Evolutionary conservation across 768 basidiomycete genomes (phyloP).

Genomic region (Leccinum arenicola): DNA sequence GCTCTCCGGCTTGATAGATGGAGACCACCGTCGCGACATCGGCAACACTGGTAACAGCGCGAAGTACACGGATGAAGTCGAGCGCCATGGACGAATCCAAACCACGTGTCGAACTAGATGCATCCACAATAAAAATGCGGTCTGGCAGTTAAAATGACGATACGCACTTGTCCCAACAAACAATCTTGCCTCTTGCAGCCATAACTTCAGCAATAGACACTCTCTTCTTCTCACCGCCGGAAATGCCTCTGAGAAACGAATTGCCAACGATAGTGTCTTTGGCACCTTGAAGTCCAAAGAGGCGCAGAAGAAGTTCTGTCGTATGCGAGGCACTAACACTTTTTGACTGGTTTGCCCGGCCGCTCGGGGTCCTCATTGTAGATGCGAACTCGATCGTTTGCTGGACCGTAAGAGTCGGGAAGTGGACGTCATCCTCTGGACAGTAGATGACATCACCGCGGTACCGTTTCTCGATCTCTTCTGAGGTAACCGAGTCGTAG

Average conservation of each 20-base stretch:
- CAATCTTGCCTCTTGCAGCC: slow-evolving; percentile 57
- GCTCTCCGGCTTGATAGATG: slow-evolving; percentile 64
- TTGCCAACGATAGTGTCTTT: slow-evolving; percentile 76
- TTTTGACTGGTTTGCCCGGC: slow-evolving; percentile 24
- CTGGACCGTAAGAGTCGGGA: slow-evolving; percentile 40
- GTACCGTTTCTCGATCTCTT: slow-evolving; percentile 45
- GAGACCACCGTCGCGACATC: too few species aligned
- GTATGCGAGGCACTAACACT: slow-evolving; percentile 24
- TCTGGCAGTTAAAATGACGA: too few species aligned
- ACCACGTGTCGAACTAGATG: too few species aligned
- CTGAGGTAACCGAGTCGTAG: slow-evolving; percentile 44
- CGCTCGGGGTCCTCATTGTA: slow-evolving; percentile 43
- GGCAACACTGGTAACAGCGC: too few species aligned
- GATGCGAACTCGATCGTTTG: slow-evolving; percentile 53
- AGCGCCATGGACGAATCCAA: too few species aligned
- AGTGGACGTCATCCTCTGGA: slow-evolving; percentile 24
- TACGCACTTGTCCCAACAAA: slow-evolving; percentile 41
- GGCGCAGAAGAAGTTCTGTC: slow-evolving; percentile 55
- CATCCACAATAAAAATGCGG: too few species aligned
- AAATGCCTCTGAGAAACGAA: slow-evolving; percentile 70
- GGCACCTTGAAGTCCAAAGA: slow-evolving; percentile 76
- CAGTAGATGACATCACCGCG: slow-evolving; percentile 46
- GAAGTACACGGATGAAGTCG: too few species aligned
- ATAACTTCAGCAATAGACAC: slow-evolving; percentile 74
- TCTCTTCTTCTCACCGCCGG: slow-evolving; percentile 77